These are phyloP conservation scores for Podospora bellae-mahoneyi DNA, from an alignment of 495 filamentous ascomycete species.

Conservation along the genomic window DNA sequence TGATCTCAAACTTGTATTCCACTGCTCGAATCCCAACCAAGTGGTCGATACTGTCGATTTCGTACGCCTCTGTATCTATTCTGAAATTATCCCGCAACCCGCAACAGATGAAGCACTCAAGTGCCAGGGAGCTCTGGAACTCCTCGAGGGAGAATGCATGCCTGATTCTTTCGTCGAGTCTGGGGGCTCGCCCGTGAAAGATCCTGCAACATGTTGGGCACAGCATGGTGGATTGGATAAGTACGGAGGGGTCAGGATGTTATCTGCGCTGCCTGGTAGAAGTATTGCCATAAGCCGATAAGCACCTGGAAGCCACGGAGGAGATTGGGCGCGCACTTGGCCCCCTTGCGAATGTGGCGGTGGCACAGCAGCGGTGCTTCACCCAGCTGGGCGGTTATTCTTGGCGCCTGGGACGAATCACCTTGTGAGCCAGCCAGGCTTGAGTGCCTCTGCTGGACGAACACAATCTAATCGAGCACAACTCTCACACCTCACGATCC, in stretches of 20 bases:
- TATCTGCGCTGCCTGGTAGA: not conserved
- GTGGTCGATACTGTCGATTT: not conserved
- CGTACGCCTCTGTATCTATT: not conserved
- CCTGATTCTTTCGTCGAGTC: not conserved
- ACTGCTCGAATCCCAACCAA: not conserved
- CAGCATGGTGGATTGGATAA: not conserved
- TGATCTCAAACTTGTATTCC: conserved; percentile 1
- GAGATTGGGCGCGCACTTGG: not conserved
- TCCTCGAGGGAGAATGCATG: not conserved
- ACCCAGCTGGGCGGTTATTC: not conserved
- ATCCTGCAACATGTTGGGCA: not conserved
- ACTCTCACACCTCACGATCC: too few relatives aligned
- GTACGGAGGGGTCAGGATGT: not conserved
- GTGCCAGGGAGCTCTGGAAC: not conserved
- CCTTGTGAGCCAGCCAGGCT: too few relatives aligned
- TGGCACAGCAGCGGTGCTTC: not conserved
- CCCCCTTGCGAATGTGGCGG: not conserved
- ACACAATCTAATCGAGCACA: too few relatives aligned
- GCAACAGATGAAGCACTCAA: not conserved
- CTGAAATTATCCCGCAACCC: not conserved
- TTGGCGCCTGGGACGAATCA: too few relatives aligned
- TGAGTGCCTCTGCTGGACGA: too few relatives aligned
- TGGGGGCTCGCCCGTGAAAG: not conserved
- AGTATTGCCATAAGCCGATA: not conserved
- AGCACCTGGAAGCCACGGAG: not conserved